Conservation (phyloP, 176 grass and related monocot species). For the Melocanna baccifera region DNA sequence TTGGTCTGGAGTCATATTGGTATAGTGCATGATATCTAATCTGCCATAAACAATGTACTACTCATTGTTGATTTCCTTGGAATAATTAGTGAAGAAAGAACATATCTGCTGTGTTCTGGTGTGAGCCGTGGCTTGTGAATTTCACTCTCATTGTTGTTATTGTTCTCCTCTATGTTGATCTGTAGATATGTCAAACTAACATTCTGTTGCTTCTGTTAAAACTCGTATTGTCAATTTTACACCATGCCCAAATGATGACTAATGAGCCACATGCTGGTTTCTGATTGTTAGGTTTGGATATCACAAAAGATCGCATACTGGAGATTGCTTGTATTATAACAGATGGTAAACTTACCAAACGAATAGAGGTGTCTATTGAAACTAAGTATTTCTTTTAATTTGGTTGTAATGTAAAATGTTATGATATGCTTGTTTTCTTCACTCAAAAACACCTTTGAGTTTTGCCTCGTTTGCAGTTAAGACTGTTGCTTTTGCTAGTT, state of each 20-base stretch:
- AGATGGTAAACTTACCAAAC: conserved; percentile 72
- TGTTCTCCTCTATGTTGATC: background rate
- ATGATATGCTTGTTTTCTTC: background rate
- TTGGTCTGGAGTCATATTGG: background rate
- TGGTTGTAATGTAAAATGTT: background rate
- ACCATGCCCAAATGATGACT: background rate
- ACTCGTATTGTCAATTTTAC: background rate
- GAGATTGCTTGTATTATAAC: conserved; percentile 85
- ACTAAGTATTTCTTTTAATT: background rate
- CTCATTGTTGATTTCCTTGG: background rate
- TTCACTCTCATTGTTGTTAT: background rate
- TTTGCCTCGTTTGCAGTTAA: background rate
- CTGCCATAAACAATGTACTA: background rate
- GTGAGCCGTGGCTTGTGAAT: background rate
- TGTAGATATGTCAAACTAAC: background rate
- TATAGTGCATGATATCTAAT: background rate
- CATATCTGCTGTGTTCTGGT: background rate
- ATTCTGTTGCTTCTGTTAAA: background rate
- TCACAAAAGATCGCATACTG: conserved; percentile 69
- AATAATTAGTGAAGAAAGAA: background rate
- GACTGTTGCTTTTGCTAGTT: background rate
- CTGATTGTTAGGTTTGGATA: conserved; percentile 61
- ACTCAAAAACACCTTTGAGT: conserved; percentile 5
- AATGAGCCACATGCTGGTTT: background rate
- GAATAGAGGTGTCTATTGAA: conserved; percentile 49